Evolutionary conservation across 306 rosid genomes (phyloP).

Genomic region (Mimosa bimucronata): DNA sequence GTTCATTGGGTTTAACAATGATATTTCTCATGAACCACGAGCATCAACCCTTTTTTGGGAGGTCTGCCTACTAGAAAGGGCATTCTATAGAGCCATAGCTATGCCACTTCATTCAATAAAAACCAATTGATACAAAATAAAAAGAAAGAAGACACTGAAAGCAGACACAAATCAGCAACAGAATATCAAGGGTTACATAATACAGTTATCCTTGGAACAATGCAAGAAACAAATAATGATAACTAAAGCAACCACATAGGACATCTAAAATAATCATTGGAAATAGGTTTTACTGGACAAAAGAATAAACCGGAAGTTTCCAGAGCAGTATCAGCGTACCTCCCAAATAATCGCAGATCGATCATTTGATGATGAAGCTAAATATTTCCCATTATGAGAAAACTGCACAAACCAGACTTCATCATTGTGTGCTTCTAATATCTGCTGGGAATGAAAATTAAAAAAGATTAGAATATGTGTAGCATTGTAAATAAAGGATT

Average conservation of each 20-base stretch:
- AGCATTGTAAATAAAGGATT: constrained; percentile 17
- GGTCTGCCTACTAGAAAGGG: no score
- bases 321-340: constrained; percentile 55
- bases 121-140: background rate
- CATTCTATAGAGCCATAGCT: no score
- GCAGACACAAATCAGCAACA: background rate
- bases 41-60: no score
- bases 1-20: no score
- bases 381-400: constrained; percentile 86
- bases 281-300: background rate
- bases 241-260: background rate
- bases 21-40: no score
- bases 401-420: constrained; percentile 96
- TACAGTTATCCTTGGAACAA: background rate
- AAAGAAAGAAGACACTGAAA: background rate
- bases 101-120: background rate
- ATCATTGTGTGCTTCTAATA: constrained; percentile 77
- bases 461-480: constrained; percentile 38
- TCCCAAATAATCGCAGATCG: constrained; percentile 91
- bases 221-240: background rate
- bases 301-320: constrained; percentile 18
- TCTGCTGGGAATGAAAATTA: constrained; percentile 43
- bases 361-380: constrained; percentile 95
- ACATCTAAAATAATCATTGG: constrained; percentile 2
- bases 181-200: background rate